Base-by-base conservation (phyloP, 2,329 filamentous ascomycete species). In the Trichoderma arundinaceum region DNA sequence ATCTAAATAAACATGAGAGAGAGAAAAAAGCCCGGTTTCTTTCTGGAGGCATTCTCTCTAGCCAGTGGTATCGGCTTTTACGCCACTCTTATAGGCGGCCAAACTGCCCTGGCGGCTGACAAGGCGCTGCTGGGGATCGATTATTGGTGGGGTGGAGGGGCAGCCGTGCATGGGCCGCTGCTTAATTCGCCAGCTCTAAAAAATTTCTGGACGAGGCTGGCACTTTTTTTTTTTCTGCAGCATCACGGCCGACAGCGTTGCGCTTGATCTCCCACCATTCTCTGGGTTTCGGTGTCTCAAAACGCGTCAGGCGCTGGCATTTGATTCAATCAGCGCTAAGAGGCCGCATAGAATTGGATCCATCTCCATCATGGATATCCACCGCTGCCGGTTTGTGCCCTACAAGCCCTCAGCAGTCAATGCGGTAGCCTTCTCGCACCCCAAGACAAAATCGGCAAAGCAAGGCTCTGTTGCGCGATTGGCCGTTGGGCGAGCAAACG, bases 331-430 rank as follows among this genome's bases (percentile, higher is more conserved):
- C 59, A 48, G 48, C 35, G 10, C 41, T 28, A 39, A 43, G 9
- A 41, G 64, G 32, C 60, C 38, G 52, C 48, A 48, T 43, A 67
- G 38, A 71, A 41, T 58, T 13, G 53, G 52, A 43, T 41, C 22
- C 63, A 63, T 53, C 17, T 38, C 63, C 68, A 69, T 66, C 66
- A 97, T 98, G 94, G 94, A 98, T 80, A 90, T 99, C 76, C 95
- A 99, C 82, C 92, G 95, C 74, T 96, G 94, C 76, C 92, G 95
- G 75, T 99, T 99, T 80, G 91, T 99, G 72, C 91, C 92, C 46
- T 98, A 92, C 79, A 92, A 93, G 70, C 90, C 92, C 7, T 92
- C 92, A 67, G 90, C 93, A 66, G 97, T 99, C 79, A 98, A 97
- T 80, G 90, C 92, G 69, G 87, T 98, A 75, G 92, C 94, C 71